phyloP scores from a whole-genome alignment of 2,329 filamentous ascomycete species.

The Xylariomycetidae sp. region DNA sequence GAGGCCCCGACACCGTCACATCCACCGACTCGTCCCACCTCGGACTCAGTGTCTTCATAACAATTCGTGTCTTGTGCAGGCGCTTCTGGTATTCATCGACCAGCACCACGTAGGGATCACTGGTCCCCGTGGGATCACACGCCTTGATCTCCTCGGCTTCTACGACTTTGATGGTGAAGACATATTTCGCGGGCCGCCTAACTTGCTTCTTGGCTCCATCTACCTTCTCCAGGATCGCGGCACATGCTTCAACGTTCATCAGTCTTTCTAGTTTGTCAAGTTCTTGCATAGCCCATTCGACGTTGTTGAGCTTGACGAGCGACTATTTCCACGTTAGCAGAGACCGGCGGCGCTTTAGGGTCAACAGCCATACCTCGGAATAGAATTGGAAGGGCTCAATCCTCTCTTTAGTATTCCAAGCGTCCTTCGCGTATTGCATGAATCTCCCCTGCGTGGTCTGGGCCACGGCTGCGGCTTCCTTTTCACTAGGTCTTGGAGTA shows the following conservation, averaged over 20 bases:
- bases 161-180: slow-evolving; percentile 98
- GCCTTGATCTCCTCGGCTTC: slow-evolving; percentile 97
- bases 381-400: slow-evolving; percentile 97
- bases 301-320: slow-evolving; percentile 95
- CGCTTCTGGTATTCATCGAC: slow-evolving; percentile 98
- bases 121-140: slow-evolving; percentile 91
- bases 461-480: slow-evolving; percentile 58
- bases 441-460: slow-evolving; percentile 89
- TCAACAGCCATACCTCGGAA: slow-evolving; percentile 61
- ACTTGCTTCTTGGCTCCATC: slow-evolving; percentile 63
- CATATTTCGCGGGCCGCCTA: slow-evolving; percentile 77
- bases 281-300: slow-evolving; percentile 90
- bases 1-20: slow-evolving; percentile 83
- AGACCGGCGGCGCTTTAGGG: background rate
- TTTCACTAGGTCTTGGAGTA: slow-evolving; percentile 79
- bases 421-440: slow-evolving; percentile 89
- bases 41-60: slow-evolving; percentile 86
- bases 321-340: slow-evolving; percentile 54
- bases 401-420: slow-evolving; percentile 87
- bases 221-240: slow-evolving; percentile 70
- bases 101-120: slow-evolving; percentile 94
- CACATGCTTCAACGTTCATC: slow-evolving; percentile 89
- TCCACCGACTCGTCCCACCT: slow-evolving; percentile 97
- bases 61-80: slow-evolving; percentile 87
- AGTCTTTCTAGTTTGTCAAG: slow-evolving; percentile 84